Conservation (phyloP, 768 basidiomycete genomes). For the Agrocybe pediades region DNA sequence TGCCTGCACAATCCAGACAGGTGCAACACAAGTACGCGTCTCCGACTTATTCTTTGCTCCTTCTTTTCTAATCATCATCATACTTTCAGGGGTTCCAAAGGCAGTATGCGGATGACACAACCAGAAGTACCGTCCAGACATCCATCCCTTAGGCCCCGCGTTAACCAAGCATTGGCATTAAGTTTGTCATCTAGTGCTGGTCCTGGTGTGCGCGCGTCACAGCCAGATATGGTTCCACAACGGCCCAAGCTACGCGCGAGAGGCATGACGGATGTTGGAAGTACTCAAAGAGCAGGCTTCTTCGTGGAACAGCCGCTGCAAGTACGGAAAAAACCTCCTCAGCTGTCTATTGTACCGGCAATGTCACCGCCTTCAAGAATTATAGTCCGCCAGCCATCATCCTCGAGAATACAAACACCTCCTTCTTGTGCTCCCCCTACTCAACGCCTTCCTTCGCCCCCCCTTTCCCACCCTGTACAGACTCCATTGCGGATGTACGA, state of each 20-base stretch:
- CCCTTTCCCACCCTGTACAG: constrained; percentile 19
- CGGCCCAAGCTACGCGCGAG: constrained; percentile 48
- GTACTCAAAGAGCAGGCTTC: constrained; percentile 32
- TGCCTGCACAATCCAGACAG: constrained; percentile 17
- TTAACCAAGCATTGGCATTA: constrained; percentile 15
- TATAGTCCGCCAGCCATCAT: constrained; percentile 44
- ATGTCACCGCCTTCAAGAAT: constrained; percentile 32
- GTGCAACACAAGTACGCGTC: constrained; percentile 22
- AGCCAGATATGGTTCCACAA: constrained; percentile 16
- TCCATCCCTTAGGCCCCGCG: constrained; percentile 12
- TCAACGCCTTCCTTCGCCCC: constrained; percentile 48
- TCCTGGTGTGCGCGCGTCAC: constrained; percentile 22
- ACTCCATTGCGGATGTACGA: constrained; percentile 4
- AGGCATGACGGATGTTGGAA: constrained; percentile 47
- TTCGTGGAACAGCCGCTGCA: constrained; percentile 23
- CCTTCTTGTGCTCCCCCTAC: constrained; percentile 50
- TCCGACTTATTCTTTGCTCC: constrained; percentile 3
- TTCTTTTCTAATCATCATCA: not conserved
- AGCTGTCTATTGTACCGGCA: constrained; percentile 9
- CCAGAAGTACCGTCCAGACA: constrained; percentile 20
- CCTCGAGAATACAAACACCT: constrained; percentile 42
- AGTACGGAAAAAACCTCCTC: constrained; percentile 16
- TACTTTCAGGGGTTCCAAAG: constrained; percentile 32
- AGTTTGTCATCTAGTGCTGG: constrained; percentile 34
- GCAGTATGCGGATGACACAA: constrained; percentile 25